Conservation (phyloP, 495 filamentous ascomycete species). For the Trichoderma orchidacearum region DNA sequence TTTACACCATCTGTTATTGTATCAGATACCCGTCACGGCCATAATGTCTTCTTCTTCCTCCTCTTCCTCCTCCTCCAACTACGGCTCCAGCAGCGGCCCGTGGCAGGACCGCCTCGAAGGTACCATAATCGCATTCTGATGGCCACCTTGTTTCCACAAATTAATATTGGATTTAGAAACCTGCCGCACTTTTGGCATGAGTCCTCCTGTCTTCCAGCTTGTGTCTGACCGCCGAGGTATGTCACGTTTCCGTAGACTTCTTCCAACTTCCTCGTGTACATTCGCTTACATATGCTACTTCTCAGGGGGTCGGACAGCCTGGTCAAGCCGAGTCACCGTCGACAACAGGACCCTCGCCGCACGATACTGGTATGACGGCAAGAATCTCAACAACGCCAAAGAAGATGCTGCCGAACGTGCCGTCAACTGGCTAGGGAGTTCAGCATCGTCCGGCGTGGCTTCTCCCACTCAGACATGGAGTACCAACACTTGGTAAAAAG, state of each 20-base stretch:
- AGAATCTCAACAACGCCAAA: slow-evolving; percentile 72
- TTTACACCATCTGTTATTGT: neutral
- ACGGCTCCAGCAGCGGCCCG: neutral
- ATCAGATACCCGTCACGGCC: neutral
- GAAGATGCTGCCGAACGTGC: slow-evolving; percentile 82
- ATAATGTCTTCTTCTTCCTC: neutral
- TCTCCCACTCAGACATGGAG: neutral
- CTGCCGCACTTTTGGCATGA: slow-evolving; percentile 41
- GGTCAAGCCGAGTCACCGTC: slow-evolving; percentile 63
- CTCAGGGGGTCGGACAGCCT: slow-evolving; percentile 77
- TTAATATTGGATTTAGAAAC: slow-evolving; percentile 31
- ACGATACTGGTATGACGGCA: slow-evolving; percentile 84
- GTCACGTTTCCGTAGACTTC: slow-evolving; percentile 5
- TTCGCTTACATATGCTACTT: neutral
- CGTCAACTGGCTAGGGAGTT: slow-evolving; percentile 29
- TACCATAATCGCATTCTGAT: too few relatives aligned
- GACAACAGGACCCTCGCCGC: slow-evolving; percentile 42
- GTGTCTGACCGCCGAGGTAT: slow-evolving; percentile 70
- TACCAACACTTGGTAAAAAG: neutral
- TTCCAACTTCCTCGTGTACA: neutral
- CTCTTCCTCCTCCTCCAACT: neutral
- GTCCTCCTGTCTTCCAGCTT: slow-evolving; percentile 51
- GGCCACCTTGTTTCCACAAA: neutral
- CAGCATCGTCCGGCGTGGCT: too few relatives aligned
- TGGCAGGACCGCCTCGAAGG: slow-evolving; percentile 24